Base-by-base conservation (phyloP, 345 rosid genomes). In the Camelina hispida region DNA sequence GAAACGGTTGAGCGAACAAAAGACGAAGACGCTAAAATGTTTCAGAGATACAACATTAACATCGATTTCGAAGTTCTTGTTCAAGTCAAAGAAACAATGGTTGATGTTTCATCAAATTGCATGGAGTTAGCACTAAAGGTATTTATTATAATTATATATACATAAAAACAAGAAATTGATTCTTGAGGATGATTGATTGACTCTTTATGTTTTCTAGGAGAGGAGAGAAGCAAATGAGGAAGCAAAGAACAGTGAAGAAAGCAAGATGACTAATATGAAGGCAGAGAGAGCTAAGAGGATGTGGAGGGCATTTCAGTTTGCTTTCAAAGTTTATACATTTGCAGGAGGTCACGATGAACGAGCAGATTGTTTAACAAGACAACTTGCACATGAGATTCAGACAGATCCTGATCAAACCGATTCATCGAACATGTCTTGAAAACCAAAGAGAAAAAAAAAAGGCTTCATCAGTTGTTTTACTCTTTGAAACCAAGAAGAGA, bases 311-410 rank as follows among this genome's bases (percentile, higher is more conserved):
- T 88, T 88, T 71, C 91, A 85, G 34, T 81, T 88, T 44, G 93
- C 88, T 52, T 88, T 84, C 74, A 77, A 77, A 12, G 88, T 87
- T 38, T 87, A 88, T 78, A 76, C 82, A 44, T 88, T 87, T 71
- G 93, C 91, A n/a, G 91, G 91, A 17, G 89, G 93, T 25, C 87
- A 85, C 2, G 93, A 88, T 68, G 93, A 88, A 58, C 77, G 88
- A 56, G 89, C 88, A 20, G 89, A 88, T 56, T 66, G 57, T 68
- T 69, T 88, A 44, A 83, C 83, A 25, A 80, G 70, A 78, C 82
- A 83, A 63, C 71, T 88, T 63, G 93, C 89, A 61, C 75, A 77
- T 32, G 91, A 83, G 78, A 88, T 88, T 59, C 80, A 85, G 62
- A 78, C 84, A 2, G 85, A 80, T 75, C 84, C 86, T 72, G 77